phyloP scores from a whole-genome alignment of 768 basidiomycete genomes.

The Xanthoconium purpureum region DNA sequence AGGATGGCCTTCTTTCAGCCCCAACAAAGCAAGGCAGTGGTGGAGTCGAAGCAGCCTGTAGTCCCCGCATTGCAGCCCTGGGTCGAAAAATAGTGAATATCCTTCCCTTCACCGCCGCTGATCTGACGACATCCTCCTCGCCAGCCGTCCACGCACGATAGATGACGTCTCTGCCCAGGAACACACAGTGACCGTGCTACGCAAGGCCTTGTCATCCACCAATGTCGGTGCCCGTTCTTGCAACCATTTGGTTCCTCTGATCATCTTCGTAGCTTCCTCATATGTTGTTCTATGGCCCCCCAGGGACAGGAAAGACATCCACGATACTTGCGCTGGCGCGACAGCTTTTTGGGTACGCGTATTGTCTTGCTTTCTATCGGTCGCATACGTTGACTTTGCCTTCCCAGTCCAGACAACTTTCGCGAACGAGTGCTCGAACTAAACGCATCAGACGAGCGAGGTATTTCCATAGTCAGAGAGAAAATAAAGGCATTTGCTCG shows the following conservation, averaged over 20 bases:
- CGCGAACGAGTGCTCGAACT: conserved; percentile 90
- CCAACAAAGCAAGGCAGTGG: conserved; percentile 38
- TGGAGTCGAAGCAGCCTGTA: conserved; percentile 42
- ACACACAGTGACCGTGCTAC: conserved; percentile 88
- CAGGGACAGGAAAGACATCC: conserved; percentile 97
- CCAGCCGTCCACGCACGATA: conserved; percentile 93
- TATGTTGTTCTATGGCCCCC: conserved; percentile 99
- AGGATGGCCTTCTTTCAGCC: conserved; percentile 68
- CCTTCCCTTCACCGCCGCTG: neutral
- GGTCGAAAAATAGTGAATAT: conserved; percentile 95
- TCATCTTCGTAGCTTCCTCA: conserved; percentile 76
- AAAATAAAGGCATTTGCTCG: conserved; percentile 98
- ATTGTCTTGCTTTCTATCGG: neutral
- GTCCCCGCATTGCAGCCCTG: conserved; percentile 79
- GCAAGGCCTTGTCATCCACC: conserved; percentile 85
- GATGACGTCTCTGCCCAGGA: conserved; percentile 98
- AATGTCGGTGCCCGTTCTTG: conserved; percentile 57
- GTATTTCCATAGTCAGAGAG: conserved; percentile 94
- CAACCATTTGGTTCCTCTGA: conserved; percentile 4
- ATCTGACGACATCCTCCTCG: conserved; percentile 4
- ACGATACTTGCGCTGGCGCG: conserved; percentile 93
- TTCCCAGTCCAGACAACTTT: conserved; percentile 87
- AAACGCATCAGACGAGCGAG: conserved; percentile 98
- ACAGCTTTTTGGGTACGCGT: conserved; percentile 88
- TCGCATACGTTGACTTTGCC: neutral